Conservation (phyloP, 179 eudicot species). For the Silene vulgaris region DNA sequence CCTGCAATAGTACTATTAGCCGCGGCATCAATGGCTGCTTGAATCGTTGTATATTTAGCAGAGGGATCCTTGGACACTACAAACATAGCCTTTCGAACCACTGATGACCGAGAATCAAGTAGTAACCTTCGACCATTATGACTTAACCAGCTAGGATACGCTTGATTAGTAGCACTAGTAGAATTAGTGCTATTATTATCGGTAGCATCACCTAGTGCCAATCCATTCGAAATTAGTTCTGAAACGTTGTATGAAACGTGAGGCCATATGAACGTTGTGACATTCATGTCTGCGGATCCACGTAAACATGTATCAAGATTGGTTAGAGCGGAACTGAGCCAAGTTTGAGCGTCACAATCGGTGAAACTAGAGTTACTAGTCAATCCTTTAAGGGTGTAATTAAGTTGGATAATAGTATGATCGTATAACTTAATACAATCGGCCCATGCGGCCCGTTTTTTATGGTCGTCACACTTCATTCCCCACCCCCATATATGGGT, state of each 20-base stretch:
- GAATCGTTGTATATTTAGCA: constrained; percentile 41
- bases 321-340: constrained; percentile 73
- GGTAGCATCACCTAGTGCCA: constrained; percentile 37
- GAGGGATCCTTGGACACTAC: constrained; percentile 56
- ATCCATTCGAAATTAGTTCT: constrained; percentile 51
- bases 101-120: constrained; percentile 23
- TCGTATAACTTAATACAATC: constrained; percentile 62
- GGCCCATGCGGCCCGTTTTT: constrained; percentile 52
- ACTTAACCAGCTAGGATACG: constrained; percentile 48
- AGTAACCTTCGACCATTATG: constrained; percentile 41
- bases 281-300: constrained; percentile 55
- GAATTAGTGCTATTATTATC: constrained; percentile 16
- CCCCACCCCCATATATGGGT: constrained; percentile 39
- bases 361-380: constrained; percentile 32
- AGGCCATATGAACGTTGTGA: constrained; percentile 40
- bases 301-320: constrained; percentile 64
- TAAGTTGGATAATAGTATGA: constrained; percentile 53
- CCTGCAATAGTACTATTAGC: constrained; percentile 37
- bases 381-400: constrained; percentile 40
- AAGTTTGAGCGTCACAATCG: constrained; percentile 60
- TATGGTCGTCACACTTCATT: constrained; percentile 31
- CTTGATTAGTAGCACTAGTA: neutral
- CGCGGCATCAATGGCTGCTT: constrained; percentile 58
- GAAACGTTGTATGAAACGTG: constrained; percentile 58
- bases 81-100: constrained; percentile 20